Conservation (phyloP, 495 filamentous ascomycete genomes). For the Margaritispora aquatica region DNA sequence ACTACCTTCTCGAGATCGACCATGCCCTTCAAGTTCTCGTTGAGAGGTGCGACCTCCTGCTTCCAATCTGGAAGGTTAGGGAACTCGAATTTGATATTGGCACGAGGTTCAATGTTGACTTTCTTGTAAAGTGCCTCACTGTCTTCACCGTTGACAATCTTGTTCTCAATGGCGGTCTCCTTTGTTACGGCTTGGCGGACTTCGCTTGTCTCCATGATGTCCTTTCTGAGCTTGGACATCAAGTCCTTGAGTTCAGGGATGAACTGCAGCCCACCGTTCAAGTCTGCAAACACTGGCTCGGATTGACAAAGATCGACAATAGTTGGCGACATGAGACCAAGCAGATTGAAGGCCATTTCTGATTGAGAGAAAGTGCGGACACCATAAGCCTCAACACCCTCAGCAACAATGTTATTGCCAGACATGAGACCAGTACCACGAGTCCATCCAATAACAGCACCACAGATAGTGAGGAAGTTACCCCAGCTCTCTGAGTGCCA, state of each 20-base stretch:
- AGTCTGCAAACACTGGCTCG: slow-evolving; percentile 92
- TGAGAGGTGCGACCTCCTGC: slow-evolving; percentile 80
- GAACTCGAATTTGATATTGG: slow-evolving; percentile 97
- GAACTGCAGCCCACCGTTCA: slow-evolving; percentile 96
- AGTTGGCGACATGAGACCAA: slow-evolving; percentile 90
- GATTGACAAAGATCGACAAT: slow-evolving; percentile 94
- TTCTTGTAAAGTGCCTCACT: slow-evolving; percentile 92
- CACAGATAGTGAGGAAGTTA: slow-evolving; percentile 97
- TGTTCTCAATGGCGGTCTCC: slow-evolving; percentile 95
- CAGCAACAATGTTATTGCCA: slow-evolving; percentile 95
- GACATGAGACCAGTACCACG: slow-evolving; percentile 97
- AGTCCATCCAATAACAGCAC: slow-evolving; percentile 98
- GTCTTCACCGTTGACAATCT: slow-evolving; percentile 90
- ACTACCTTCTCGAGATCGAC: slow-evolving; percentile 97
- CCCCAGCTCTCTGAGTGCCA: slow-evolving; percentile 98
- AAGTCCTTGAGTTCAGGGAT: slow-evolving; percentile 93
- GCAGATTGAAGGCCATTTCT: slow-evolving; percentile 98
- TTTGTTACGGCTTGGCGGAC: slow-evolving; percentile 89
- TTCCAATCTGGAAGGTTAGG: slow-evolving; percentile 87
- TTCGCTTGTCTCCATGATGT: slow-evolving; percentile 91
- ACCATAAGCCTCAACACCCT: slow-evolving; percentile 92
- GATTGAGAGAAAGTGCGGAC: slow-evolving; percentile 98
- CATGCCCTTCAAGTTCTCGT: slow-evolving; percentile 87
- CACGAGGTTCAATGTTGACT: slow-evolving; percentile 84
- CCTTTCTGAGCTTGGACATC: slow-evolving; percentile 83